A percentile compares a stretch with the other conserved stretches of the same genome.
These are phyloP conservation scores for Aspergillus glaucus DNA, from an alignment of 2,329 filamentous ascomycete genomes.

Conservation along the genomic window DNA sequence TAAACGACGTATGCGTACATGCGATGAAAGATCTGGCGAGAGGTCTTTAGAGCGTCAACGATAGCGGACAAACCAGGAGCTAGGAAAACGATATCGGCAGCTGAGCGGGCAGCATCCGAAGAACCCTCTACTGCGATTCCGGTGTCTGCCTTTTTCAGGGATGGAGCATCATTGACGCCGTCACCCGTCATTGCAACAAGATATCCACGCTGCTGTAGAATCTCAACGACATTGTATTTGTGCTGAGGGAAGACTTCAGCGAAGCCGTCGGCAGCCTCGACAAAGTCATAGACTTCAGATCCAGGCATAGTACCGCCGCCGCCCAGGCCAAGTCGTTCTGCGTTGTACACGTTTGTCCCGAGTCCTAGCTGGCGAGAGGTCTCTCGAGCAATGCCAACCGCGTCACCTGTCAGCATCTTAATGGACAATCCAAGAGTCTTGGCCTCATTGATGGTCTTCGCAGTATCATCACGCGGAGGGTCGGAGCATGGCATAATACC, in stretches of 20 bases:
- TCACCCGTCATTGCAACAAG: conserved; percentile 95
- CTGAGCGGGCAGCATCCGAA: conserved; percentile 83
- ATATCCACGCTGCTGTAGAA: conserved; percentile 87
- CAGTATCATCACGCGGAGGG: conserved; percentile 84
- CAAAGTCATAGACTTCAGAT: conserved; percentile 91
- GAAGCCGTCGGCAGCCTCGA: conserved; percentile 90
- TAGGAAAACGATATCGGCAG: conserved; percentile 90
- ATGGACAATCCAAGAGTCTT: conserved; percentile 82
- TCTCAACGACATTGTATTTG: conserved; percentile 92
- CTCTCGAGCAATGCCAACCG: conserved; percentile 86
- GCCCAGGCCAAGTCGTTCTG: conserved; percentile 83
- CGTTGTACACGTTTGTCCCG: conserved; percentile 89
- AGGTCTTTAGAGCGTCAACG: conserved; percentile 87
- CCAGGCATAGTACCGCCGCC: conserved; percentile 89
- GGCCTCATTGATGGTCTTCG: conserved; percentile 82
- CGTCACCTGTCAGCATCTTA: conserved; percentile 95
- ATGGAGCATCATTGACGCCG: conserved; percentile 89
- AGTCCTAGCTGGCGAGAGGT: conserved; percentile 87
- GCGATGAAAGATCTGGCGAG: conserved; percentile 90
- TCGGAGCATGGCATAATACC: conserved; percentile 94
- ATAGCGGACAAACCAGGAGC: conserved; percentile 86
- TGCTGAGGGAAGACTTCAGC: conserved; percentile 92
- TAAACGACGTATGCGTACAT: conserved; percentile 97
- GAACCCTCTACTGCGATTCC: conserved; percentile 92
- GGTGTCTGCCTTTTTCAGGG: conserved; percentile 90